Evolutionary conservation across 345 rosid species (phyloP).

Genomic region (Sonneratia caseolaris): DNA sequence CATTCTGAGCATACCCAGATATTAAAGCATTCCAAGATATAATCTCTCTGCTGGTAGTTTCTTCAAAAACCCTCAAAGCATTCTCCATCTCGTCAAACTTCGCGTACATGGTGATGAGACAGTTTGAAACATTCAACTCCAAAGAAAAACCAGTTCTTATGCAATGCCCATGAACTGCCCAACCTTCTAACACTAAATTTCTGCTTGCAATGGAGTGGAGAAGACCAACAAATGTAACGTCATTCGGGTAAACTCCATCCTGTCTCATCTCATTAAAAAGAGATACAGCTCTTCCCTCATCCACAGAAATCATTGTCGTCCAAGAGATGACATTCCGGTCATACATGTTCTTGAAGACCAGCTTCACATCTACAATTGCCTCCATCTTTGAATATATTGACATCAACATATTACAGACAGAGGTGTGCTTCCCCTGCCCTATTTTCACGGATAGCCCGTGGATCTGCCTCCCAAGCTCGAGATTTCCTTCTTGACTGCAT

Average conservation of each 20-base stretch:
- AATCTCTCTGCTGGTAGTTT: slow-evolving; percentile 40
- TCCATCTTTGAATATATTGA: slow-evolving; percentile 64
- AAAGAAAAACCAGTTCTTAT: slow-evolving; percentile 38
- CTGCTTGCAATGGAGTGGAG: slow-evolving; percentile 40
- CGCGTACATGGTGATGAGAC: slow-evolving; percentile 83
- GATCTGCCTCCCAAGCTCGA: slow-evolving; percentile 61
- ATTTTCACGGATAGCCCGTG: slow-evolving; percentile 64
- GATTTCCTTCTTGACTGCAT: slow-evolving; percentile 57
- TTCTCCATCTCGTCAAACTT: slow-evolving; percentile 49
- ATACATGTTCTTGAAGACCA: slow-evolving; percentile 44
- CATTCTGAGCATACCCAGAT: slow-evolving; percentile 70
- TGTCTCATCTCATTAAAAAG: slow-evolving; percentile 57
- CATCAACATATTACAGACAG: slow-evolving; percentile 65
- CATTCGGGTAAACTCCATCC: slow-evolving; percentile 65
- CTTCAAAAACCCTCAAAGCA: slow-evolving; percentile 49
- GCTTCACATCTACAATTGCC: slow-evolving; percentile 38
- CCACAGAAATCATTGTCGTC: slow-evolving; percentile 67
- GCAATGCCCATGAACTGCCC: slow-evolving; percentile 54
- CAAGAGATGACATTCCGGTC: slow-evolving; percentile 74
- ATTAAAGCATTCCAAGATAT: slow-evolving; percentile 80
- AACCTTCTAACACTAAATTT: slow-evolving; percentile 43
- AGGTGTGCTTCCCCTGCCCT: slow-evolving; percentile 48
- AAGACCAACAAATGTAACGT: slow-evolving; percentile 62
- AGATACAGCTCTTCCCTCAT: slow-evolving; percentile 42
- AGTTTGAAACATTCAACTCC: slow-evolving; percentile 47